Conservation (phyloP, 768 basidiomycete species). For the Suillus discolor region DNA sequence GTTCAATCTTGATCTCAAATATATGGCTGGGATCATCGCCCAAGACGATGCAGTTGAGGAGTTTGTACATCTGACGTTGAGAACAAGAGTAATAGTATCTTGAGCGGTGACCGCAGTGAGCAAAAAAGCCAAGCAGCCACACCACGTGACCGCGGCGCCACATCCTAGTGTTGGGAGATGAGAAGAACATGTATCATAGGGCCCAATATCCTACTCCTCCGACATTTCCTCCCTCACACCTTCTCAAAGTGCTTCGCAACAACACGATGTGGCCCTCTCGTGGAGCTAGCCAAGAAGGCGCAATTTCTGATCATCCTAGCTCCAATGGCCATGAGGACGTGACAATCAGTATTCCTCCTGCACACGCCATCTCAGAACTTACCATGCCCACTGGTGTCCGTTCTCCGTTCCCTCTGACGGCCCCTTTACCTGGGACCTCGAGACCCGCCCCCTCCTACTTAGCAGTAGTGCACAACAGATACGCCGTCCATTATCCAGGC, state of each 20-base stretch:
- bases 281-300: constrained; percentile 19
- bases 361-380: constrained; percentile 31
- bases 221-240: constrained; percentile 69
- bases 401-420: constrained; percentile 4
- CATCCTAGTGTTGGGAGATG: too few species aligned
- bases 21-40: too few species aligned
- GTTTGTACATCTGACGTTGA: too few species aligned
- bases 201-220: constrained; percentile 39
- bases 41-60: too few species aligned
- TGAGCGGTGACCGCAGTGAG: too few species aligned
- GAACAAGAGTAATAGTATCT: too few species aligned
- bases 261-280: constrained; percentile 18
- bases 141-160: too few species aligned
- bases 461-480: constrained; percentile 10
- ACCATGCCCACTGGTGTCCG: constrained; percentile 25
- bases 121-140: too few species aligned
- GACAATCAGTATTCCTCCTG: constrained; percentile 25
- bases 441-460: not conserved
- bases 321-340: constrained; percentile 14
- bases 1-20: too few species aligned
- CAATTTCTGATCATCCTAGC: constrained; percentile 10
- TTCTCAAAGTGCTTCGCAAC: constrained; percentile 75
- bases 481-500: constrained; percentile 26
- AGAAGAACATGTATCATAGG: too few species aligned
- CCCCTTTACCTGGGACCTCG: not conserved